Percentiles rank a stretch among this genome's conserved stretches.
These are phyloP conservation scores for Amorphotheca resinae DNA, from an alignment of 495 filamentous ascomycete genomes.

Conservation along the genomic window DNA sequence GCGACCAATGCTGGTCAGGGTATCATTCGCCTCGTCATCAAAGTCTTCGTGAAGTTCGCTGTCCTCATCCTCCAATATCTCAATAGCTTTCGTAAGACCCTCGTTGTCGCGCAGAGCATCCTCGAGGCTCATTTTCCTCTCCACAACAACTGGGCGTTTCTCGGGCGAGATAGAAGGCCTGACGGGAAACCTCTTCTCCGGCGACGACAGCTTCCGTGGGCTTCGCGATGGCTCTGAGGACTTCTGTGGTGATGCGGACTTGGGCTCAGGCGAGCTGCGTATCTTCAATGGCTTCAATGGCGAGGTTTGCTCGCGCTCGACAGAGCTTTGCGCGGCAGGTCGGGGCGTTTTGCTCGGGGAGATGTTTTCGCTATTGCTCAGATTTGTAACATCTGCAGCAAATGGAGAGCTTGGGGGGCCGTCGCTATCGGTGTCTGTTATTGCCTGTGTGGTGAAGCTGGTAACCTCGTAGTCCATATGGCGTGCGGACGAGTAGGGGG, in stretches of 20 bases:
- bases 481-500: background rate
- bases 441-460: constrained; percentile 7
- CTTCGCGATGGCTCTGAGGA: constrained; percentile 21
- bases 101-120: constrained; percentile 26
- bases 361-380: constrained; percentile 24
- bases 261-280: constrained; percentile 16
- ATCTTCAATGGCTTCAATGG: constrained; percentile 20
- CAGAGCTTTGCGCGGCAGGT: constrained; percentile 11
- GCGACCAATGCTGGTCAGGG: constrained; percentile 5
- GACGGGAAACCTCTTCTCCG: constrained; percentile 44
- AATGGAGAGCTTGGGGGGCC: constrained; percentile 25
- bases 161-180: constrained; percentile 27
- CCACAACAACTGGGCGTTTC: constrained; percentile 9
- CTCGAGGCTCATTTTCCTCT: constrained; percentile 18
- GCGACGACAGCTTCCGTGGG: constrained; percentile 32
- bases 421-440: constrained; percentile 8
- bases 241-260: constrained; percentile 18
- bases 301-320: constrained; percentile 12
- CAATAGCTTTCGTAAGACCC: constrained; percentile 31
- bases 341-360: constrained; percentile 24
- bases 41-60: constrained; percentile 13
- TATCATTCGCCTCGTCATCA: constrained; percentile 3
- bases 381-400: constrained; percentile 16
- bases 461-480: constrained; percentile 12
- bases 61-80: constrained; percentile 41